Evolutionary conservation across 495 filamentous ascomycete species (phyloP), one percentile per base, ranked within the genome.

Genomic region (Pyrenopolyporus hunteri): DNA sequence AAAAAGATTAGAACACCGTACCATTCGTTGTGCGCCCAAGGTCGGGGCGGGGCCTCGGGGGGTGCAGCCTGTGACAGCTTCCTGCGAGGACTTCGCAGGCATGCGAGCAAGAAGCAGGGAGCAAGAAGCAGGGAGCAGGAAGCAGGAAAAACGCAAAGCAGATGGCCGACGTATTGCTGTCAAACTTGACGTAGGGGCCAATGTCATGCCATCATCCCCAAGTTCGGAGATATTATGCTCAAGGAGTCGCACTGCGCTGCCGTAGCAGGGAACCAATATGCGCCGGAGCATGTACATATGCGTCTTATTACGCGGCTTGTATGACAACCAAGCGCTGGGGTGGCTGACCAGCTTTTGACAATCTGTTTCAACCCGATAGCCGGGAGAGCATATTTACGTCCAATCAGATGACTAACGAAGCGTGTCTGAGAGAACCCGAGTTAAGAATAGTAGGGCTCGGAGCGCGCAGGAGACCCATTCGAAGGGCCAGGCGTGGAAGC

Each of bases 221-320:
- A 55, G 57, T 49, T 60, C 57, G 63, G 63, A 61, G 42, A 61
- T 66, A 61, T 66, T 57, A 33, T 57, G 39, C 43, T 51, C 16
- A 47, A 31, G 36, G 14, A 57, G 63, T 66, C 20, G 51, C 45
- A 66, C 63, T 51, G 57, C 52, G 49, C 55, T 50, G 42, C 48
- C 37, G 42, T 48, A 55, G 42, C 43, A 55, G 57, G 40, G 36
- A 59, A 53, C 55, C 33, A 32, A 59, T 48, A 39, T 23, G 44
- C 47, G 50, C 36, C n/a, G 49, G 39, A 59, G 13, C 22, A 40
- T 40, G 22, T 42, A 23, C 20, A 23, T 50, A 59, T 53, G 47
- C 36, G 37, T 35, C 49, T 50, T 43, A 60, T 66, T 66, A 66
- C 63, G 57, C 63, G 57, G 57, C 63, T n/a, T 66, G 57, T 60